Evolutionary conservation across 805 yeast species (phyloP), one percentile per base, ranked within the genome.

Genomic region (Pachysolen tannophilus): DNA sequence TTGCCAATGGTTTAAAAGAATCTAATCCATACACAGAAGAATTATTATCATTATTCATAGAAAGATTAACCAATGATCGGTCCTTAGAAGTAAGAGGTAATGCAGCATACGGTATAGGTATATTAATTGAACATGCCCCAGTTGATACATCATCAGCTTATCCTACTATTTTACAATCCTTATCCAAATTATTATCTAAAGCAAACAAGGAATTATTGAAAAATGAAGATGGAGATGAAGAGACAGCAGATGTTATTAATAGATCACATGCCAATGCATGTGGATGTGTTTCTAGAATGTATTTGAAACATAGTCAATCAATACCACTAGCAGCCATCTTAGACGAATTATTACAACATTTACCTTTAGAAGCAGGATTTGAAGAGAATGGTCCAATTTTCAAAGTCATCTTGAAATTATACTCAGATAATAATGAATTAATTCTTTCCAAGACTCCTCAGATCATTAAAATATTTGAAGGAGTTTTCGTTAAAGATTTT

Each of bases 251-350:
- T 45, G 81, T 76, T 41, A 73, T 84, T 48, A 79, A 80, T 61
- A 73, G 95, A 64, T 77, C 94, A 5, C 76, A 75, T 47, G 96
- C 97, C 41, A 92, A 92, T 58, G 95, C 95, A 4, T 82, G 92
- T 58, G 98, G 98, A 29, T 92, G 97, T 72, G 95, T 88, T 39
- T 88, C 95, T 13, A 78, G 98, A 61, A 70, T 92, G 83, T 73
- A 83, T 10, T 64, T 84, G 56, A 79, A 81, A 54, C 72, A 82
- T 56, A 77, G 75, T 49, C 62, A 60, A 26, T 71, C 81, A 25
- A 77, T 88, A 46, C 97, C 97, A 41, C 60, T 86, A 45, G 76
- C 71, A 40, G 87, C 77, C 37, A 74, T 90, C 28, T 64, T 82
- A 16, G 94, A 95, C 33, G 72, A 69, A 17, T 67, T 92, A 50